Base-by-base conservation (phyloP, 2,329 filamentous ascomycete species). In the Macrophomina pseudophaseolina region DNA sequence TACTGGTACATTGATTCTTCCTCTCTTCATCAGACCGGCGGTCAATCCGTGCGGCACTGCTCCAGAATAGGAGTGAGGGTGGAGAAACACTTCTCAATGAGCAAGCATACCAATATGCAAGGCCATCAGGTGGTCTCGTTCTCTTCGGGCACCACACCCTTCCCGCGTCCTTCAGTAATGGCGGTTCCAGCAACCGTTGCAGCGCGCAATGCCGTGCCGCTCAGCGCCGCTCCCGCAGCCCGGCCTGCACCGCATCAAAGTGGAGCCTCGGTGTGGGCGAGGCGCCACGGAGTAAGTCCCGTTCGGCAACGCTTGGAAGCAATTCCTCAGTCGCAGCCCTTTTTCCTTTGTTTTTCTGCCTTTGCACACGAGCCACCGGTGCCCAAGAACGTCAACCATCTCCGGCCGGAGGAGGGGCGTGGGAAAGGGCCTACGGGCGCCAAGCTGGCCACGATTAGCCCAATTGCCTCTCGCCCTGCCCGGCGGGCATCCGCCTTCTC, bases 261-360 rank as follows among this genome's bases (percentile, higher is more conserved):
- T 16, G 46, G 33, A 18, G 11, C 52, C 33, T 18, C 28, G n/a
- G 28, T 18, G 42, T 49, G 46, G 49, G 33, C 12, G 18, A 28
- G 52, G 52, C 52, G 52, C 52, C 18, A 16, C 52, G 33, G 52
- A 56, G 52, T 28, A 56, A 38, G 32, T 35, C 32, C 52, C 32
- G 52, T 16, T 56, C 52, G 52, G 52, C n/a, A 38, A 23, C 52
- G 52, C 52, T 56, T 40, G 33, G 30, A 40, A 42, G 52, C 52
- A 28, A 53, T n/a, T 18, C 49, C 30, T 32, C 11, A 14, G 16
- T 51, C 9, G 38, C 35, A 56, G 52, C 23, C 52, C 14, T 40
- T 18, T 32, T n/a, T n/a, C 8, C n/a, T 35, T 52, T 32, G 16
- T 52, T 16, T 14, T 28, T 28, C 18, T 11, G 44, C 16, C 44